Conservation (phyloP, 768 basidiomycete species). For the Termitomyces bulborhizus region DNA sequence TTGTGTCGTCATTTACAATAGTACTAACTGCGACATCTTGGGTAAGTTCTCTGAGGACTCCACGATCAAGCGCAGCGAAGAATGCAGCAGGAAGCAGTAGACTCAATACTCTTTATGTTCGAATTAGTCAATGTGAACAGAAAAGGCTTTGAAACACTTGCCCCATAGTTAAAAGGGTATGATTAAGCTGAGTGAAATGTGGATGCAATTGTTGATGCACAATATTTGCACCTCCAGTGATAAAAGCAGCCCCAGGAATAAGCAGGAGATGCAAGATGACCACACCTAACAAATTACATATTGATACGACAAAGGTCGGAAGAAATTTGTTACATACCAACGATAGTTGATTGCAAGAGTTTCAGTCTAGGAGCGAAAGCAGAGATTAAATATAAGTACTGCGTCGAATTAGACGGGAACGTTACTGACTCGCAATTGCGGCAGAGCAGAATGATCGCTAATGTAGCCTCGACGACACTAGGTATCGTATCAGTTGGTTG, state of each 20-base stretch:
- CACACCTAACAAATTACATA: constrained; percentile 39
- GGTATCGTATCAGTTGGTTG: neutral
- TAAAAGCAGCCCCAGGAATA: constrained; percentile 63
- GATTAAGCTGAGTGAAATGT: constrained; percentile 60
- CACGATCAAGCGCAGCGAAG: constrained; percentile 51
- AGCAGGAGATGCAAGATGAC: constrained; percentile 69
- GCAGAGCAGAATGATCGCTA: constrained; percentile 60
- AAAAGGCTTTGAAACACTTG: constrained; percentile 20
- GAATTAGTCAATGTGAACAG: neutral
- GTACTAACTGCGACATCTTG: constrained; percentile 14
- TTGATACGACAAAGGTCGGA: neutral
- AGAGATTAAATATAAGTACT: neutral
- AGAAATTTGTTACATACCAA: constrained; percentile 33
- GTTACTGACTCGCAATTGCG: constrained; percentile 61
- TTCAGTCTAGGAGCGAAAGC: constrained; percentile 35
- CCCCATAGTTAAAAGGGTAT: constrained; percentile 65
- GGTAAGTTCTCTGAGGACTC: constrained; percentile 11
- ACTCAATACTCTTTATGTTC: constrained; percentile 45
- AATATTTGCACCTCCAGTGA: constrained; percentile 65
- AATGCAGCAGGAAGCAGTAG: constrained; percentile 62
- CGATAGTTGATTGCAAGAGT: constrained; percentile 63
- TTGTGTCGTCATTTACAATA: constrained; percentile 37
- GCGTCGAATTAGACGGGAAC: neutral
- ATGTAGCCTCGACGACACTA: constrained; percentile 65
- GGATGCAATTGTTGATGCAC: constrained; percentile 65